Conservation (phyloP, 108 stramenopile genomes). For the Pseudonitzschia pungens region DNA sequence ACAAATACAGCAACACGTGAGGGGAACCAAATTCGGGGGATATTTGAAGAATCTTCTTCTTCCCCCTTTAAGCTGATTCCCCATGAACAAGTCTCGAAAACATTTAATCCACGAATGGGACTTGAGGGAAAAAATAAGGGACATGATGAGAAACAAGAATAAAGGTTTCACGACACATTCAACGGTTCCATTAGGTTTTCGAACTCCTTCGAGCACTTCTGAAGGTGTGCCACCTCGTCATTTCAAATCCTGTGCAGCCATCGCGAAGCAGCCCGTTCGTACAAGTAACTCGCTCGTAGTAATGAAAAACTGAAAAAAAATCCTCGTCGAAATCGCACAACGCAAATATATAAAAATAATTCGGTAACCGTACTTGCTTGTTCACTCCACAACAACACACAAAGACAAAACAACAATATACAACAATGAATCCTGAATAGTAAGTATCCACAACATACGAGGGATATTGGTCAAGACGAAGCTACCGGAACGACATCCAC, state of each 20-base stretch:
- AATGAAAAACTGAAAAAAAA: no score
- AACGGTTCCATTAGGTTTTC: neutral
- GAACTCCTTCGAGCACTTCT: conserved; percentile 1
- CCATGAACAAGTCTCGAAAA: neutral
- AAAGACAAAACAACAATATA: conserved; percentile 7
- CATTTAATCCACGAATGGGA: neutral
- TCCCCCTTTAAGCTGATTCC: no score
- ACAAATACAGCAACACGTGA: no score
- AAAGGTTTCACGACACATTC: neutral
- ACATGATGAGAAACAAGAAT: no score
- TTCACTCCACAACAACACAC: neutral
- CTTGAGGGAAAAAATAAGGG: neutral
- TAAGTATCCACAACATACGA: conserved; percentile 18
- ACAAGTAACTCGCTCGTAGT: no score
- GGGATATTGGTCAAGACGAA: neutral
- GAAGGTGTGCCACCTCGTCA: neutral
- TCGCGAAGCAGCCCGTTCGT: no score
- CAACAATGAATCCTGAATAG: conserved; percentile 46
- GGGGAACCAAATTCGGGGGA: no score
- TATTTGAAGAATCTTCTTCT: no score
- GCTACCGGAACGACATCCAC: neutral
- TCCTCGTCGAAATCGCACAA: no score
- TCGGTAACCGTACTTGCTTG: neutral
- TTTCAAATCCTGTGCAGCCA: neutral
- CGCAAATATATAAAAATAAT: no score